Evolutionary conservation across 352 stramenopile species (phyloP).

Genomic region (Pythium monospermum): DNA sequence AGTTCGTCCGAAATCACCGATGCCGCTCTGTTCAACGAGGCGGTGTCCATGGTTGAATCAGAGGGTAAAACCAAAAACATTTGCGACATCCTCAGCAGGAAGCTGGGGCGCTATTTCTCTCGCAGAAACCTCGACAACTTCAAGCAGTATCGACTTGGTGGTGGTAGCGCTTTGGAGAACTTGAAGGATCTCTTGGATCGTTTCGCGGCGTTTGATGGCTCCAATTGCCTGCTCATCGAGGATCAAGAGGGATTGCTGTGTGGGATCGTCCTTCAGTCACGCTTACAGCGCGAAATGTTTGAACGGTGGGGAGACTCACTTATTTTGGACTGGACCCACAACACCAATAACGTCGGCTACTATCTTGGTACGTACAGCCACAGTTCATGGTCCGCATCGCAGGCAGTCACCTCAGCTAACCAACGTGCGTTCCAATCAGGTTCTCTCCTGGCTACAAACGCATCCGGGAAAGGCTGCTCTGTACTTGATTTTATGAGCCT

Average conservation of each 20-base stretch:
- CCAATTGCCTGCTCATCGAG: not conserved
- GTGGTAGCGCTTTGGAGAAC: not conserved
- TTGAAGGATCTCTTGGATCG: conserved; percentile 1
- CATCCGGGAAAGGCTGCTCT: conserved; percentile 15
- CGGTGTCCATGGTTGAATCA: not conserved
- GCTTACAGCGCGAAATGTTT: conserved; percentile 10
- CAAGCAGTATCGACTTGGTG: not conserved
- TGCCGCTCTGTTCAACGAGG: not conserved
- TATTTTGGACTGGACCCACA: conserved; percentile 23
- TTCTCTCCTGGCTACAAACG: conserved; percentile 14
- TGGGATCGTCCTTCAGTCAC: conserved; percentile 11
- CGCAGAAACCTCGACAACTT: conserved; percentile 3
- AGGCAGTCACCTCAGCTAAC: not conserved
- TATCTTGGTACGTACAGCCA: conserved; percentile 12
- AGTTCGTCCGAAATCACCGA: not conserved
- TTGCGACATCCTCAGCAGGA: not conserved
- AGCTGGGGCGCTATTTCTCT: not conserved
- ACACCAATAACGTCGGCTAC: conserved; percentile 21
- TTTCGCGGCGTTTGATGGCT: not conserved
- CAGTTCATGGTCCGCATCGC: not conserved
- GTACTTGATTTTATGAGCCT: conserved; percentile 23
- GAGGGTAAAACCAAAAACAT: not conserved
- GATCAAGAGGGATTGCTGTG: conserved; percentile 3
- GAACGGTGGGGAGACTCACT: conserved; percentile 19
- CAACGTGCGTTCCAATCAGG: conserved; percentile 1